Percentiles rank a stretch among this genome's conserved stretches.
Evolutionary conservation across 1,139 yeast species (phyloP).

Genomic region (Magnusiomyces tetraspermus): DNA sequence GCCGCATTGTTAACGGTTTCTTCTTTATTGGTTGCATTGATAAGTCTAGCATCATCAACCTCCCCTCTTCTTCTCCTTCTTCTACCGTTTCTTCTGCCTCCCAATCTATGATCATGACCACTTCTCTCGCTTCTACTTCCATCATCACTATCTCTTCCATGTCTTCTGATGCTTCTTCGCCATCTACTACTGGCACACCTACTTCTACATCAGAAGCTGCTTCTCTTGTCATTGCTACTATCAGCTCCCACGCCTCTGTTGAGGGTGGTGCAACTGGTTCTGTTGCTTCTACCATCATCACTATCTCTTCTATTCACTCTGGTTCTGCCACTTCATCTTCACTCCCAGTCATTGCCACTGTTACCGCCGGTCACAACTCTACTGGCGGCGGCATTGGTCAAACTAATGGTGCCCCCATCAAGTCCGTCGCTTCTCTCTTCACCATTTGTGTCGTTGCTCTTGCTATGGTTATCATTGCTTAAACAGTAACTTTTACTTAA

Average conservation of each 20-base stretch:
- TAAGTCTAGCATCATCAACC: constrained; percentile 8
- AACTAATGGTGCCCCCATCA: constrained; percentile 1
- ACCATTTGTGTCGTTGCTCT: constrained; percentile 3
- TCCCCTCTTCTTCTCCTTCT: neutral
- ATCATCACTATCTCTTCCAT: constrained; percentile 4
- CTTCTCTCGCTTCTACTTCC: neutral
- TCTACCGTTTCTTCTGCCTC: neutral
- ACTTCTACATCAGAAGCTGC: neutral
- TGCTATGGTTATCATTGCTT: constrained; percentile 6
- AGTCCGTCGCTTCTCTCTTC: constrained; percentile 6
- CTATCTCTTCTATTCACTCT: neutral
- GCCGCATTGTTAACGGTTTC: constrained; percentile 12
- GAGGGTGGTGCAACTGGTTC: neutral
- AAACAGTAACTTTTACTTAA: neutral
- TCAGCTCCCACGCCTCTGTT: neutral
- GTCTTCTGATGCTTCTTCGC: constrained; percentile 4
- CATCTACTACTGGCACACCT: neutral
- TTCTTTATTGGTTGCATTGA: constrained; percentile 14
- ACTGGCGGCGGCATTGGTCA: neutral
- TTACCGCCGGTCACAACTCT: neutral
- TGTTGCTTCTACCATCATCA: neutral
- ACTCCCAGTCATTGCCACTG: neutral
- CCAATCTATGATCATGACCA: neutral
- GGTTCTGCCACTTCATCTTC: neutral
- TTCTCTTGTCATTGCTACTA: neutral